Percentiles rank a stretch among this genome's conserved stretches.
Evolutionary conservation across 2,329 filamentous ascomycete species (phyloP).

Genomic region (Kalaharituber pfeilii): DNA sequence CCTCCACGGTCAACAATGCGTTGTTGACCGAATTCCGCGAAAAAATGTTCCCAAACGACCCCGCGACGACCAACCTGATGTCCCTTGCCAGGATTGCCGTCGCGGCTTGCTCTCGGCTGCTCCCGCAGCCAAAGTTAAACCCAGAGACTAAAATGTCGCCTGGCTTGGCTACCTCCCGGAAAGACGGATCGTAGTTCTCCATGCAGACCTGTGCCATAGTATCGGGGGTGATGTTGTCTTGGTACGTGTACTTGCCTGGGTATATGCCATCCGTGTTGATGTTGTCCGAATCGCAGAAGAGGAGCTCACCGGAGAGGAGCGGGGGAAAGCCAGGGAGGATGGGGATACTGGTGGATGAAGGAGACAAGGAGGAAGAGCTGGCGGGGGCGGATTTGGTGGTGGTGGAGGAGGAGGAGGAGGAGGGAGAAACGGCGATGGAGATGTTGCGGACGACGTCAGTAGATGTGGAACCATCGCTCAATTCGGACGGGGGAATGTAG

Average conservation of each 20-base stretch:
- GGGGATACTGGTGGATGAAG: constrained; percentile 2
- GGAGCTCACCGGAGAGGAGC: constrained; percentile 65
- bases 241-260: constrained; percentile 80
- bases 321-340: constrained; percentile 77
- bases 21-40: constrained; percentile 64
- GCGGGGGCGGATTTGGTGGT: constrained; percentile 16
- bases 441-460: constrained; percentile 24
- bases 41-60: constrained; percentile 75
- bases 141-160: constrained; percentile 72
- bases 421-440: too few species aligned
- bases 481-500: constrained; percentile 36
- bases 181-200: constrained; percentile 75
- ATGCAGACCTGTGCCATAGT: constrained; percentile 83
- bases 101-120: constrained; percentile 68
- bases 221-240: constrained; percentile 58
- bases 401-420: constrained; percentile 32
- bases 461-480: too few species aligned
- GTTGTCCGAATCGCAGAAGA: constrained; percentile 74
- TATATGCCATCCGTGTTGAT: constrained; percentile 90
- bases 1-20: constrained; percentile 53
- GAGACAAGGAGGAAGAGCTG: constrained; percentile 6
- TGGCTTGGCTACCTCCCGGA: constrained; percentile 43
- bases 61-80: constrained; percentile 63
- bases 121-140: constrained; percentile 78
- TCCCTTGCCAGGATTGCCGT: constrained; percentile 68